phyloP scores from a whole-genome alignment of 129 eudicot species.

The Rutidosis leptorrhynchoides region DNA sequence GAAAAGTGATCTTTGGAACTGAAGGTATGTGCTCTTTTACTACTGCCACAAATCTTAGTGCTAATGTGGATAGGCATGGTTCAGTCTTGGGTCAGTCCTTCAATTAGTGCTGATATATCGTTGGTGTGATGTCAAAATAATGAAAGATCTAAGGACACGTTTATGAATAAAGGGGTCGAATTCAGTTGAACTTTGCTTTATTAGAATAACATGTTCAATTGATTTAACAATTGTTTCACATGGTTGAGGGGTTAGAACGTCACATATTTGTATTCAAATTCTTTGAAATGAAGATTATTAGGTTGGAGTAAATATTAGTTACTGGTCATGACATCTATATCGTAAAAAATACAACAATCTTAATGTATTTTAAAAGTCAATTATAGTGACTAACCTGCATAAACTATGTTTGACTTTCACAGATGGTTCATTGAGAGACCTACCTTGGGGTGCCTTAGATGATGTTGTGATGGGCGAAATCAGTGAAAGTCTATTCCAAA shows the following conservation, averaged over 20 bases:
- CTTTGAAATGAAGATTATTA: background rate
- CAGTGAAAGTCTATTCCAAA: constrained; percentile 72
- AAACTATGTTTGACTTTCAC: too few species aligned
- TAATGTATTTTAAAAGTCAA: too few species aligned
- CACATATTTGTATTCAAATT: background rate
- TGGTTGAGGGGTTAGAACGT: background rate
- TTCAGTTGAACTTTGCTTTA: background rate
- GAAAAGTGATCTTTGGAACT: constrained; percentile 76
- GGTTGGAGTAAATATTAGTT: background rate
- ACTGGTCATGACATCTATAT: background rate
- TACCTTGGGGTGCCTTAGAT: constrained; percentile 96
- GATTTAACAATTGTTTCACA: too few species aligned
- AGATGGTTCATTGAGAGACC: constrained; percentile 70
- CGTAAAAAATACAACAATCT: background rate
- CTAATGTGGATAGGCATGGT: too few species aligned
- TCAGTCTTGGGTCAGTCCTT: too few species aligned
- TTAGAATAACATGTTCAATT: too few species aligned
- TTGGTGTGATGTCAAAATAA: too few species aligned
- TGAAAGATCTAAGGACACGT: too few species aligned
- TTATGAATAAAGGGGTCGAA: background rate
- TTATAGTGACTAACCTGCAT: too few species aligned
- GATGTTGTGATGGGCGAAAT: constrained; percentile 99
- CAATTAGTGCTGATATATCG: too few species aligned
- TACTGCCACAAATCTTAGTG: too few species aligned
- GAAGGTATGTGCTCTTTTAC: too few species aligned